phyloP scores from a whole-genome alignment of 73 alveolate species.

The Tetrahymena borealis region DNA sequence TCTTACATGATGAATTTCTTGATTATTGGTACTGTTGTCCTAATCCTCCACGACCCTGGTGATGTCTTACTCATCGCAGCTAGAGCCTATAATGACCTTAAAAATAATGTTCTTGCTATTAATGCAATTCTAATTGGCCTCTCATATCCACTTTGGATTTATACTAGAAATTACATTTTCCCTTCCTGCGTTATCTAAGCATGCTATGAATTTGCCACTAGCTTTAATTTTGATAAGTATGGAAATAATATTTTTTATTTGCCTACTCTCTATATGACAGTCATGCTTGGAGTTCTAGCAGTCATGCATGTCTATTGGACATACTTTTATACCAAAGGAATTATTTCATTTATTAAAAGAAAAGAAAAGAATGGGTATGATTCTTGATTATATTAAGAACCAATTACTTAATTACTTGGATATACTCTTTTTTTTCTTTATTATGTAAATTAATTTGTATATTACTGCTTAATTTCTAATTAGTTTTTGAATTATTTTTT shows the following conservation, averaged over 20 bases:
- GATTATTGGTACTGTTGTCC: conserved; percentile 12
- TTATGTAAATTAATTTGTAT: too few species aligned
- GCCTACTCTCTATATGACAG: not conserved
- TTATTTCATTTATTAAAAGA: not conserved
- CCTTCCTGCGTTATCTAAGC: not conserved
- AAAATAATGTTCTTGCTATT: not conserved
- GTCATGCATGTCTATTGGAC: not conserved
- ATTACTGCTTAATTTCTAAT: too few species aligned
- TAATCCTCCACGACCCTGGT: conserved; percentile 10
- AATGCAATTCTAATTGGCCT: not conserved
- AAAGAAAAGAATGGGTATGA: not conserved
- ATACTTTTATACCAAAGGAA: not conserved
- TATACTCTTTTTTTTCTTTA: too few species aligned
- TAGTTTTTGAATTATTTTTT: too few species aligned
- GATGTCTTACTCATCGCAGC: conserved; percentile 25
- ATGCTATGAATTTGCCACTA: not conserved
- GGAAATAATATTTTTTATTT: not conserved
- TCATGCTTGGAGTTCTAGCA: not conserved
- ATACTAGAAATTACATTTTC: not conserved
- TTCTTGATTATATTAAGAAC: too few species aligned
- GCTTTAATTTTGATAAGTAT: not conserved
- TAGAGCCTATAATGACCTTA: conserved; percentile 18
- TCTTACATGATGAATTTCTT: conserved; percentile 15
- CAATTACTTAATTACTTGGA: too few species aligned
- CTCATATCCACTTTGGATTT: not conserved